These are phyloP conservation scores for Spathaspora arborariae DNA, from an alignment of 805 yeast genomes.

Conservation along the genomic window DNA sequence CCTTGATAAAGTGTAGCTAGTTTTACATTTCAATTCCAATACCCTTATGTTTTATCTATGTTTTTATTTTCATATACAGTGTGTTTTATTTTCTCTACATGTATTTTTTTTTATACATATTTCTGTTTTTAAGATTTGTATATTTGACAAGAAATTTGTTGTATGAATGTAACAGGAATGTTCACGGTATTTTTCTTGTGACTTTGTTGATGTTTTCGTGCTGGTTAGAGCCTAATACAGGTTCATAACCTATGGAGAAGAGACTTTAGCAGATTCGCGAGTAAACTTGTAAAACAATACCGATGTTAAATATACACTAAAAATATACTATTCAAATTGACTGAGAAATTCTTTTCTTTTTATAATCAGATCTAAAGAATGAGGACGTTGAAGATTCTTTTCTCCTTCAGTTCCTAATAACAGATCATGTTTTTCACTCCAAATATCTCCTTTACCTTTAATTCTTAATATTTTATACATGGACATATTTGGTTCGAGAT, in stretches of 20 bases:
- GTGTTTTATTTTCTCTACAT: neutral
- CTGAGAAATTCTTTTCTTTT: neutral
- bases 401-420: constrained; percentile 5
- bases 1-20: neutral
- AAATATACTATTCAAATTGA: neutral
- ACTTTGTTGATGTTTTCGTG: too few species aligned
- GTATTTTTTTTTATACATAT: neutral
- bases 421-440: constrained; percentile 12
- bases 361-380: neutral
- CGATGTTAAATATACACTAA: too few species aligned
- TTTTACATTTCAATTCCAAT: neutral
- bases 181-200: too few species aligned
- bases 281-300: too few species aligned
- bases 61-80: neutral
- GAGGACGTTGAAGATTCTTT: neutral
- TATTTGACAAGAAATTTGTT: neutral
- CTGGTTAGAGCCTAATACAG: too few species aligned
- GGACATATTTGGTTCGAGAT: constrained; percentile 2
- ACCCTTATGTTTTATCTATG: neutral
- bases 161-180: too few species aligned
- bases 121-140: neutral
- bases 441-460: constrained; percentile 11
- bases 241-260: too few species aligned
- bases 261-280: too few species aligned
- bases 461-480: constrained; percentile 7